phyloP scores from a whole-genome alignment of 2,329 filamentous ascomycete genomes.

The Akanthomyces muscarius region DNA sequence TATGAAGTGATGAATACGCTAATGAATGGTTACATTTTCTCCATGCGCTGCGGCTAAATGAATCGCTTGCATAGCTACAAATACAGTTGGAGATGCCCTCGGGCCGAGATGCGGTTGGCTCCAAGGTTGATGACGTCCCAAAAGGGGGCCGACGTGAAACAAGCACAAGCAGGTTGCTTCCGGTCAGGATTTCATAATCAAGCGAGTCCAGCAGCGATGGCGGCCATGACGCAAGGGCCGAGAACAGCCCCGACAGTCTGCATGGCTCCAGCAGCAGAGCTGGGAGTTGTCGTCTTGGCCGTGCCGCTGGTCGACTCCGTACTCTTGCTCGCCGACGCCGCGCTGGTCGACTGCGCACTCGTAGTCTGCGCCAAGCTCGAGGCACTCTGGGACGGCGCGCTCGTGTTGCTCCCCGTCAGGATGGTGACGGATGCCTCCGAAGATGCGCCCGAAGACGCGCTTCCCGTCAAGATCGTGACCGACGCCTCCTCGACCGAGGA shows the following conservation, averaged over 20 bases:
- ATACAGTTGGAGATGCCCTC: background rate
- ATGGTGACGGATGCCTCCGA: background rate
- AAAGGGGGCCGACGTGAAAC: no score
- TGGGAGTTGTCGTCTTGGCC: slow-evolving; percentile 6
- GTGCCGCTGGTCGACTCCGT: background rate
- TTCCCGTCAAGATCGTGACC: background rate
- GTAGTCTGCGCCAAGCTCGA: background rate
- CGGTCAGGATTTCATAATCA: background rate
- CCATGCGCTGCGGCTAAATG: no score
- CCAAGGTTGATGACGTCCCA: background rate
- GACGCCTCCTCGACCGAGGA: background rate
- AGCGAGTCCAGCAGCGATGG: slow-evolving; percentile 2
- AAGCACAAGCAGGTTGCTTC: no score
- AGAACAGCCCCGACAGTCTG: background rate
- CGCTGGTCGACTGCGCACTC: background rate
- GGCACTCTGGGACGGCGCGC: background rate
- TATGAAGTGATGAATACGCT: background rate
- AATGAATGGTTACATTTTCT: no score
- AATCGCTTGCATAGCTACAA: background rate
- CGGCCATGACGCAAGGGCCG: background rate
- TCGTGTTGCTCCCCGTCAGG: background rate
- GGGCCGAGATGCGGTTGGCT: no score
- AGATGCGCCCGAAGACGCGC: background rate
- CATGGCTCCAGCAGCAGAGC: background rate
- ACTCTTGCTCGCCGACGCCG: background rate